Conservation (phyloP, 1,284 basidiomycete species). For the Ceratobasidium sp. region DNA sequence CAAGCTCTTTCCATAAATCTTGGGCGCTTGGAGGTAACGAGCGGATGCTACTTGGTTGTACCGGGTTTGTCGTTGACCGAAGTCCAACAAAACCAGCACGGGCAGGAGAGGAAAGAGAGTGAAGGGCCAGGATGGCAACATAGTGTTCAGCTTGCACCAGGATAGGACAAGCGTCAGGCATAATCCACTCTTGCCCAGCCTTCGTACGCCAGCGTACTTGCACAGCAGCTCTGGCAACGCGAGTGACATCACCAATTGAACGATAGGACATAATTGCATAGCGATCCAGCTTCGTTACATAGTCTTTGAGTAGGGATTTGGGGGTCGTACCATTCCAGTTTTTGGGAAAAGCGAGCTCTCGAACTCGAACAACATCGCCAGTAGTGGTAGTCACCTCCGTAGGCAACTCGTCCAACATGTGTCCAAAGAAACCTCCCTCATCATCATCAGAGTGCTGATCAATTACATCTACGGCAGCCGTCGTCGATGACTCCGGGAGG, state of each 20-base stretch:
- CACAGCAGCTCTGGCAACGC: constrained; percentile 76
- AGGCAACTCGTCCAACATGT: constrained; percentile 78
- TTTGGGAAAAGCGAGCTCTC: constrained; percentile 83
- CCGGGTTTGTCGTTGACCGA: constrained; percentile 48
- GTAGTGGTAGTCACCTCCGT: constrained; percentile 65
- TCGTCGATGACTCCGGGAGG: background rate
- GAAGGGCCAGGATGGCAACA: constrained; percentile 86
- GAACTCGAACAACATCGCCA: constrained; percentile 65
- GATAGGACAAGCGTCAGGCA: constrained; percentile 88
- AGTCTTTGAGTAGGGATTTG: constrained; percentile 73
- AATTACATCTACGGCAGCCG: constrained; percentile 58
- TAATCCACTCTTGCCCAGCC: constrained; percentile 73
- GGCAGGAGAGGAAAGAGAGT: constrained; percentile 64
- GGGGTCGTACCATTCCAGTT: constrained; percentile 81
- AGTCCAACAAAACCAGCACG: constrained; percentile 55
- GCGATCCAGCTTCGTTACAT: constrained; percentile 72
- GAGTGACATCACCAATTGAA: constrained; percentile 70
- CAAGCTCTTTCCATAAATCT: constrained; percentile 94
- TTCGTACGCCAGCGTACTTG: constrained; percentile 69
- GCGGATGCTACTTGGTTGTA: constrained; percentile 69
- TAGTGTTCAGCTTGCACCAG: constrained; percentile 89
- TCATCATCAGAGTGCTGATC: constrained; percentile 58
- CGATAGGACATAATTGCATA: constrained; percentile 79
- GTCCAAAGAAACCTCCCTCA: constrained; percentile 75
- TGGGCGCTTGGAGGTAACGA: constrained; percentile 84